Base-by-base conservation (phyloP, 1,284 basidiomycete genomes). In the Coriolopsis trogii region DNA sequence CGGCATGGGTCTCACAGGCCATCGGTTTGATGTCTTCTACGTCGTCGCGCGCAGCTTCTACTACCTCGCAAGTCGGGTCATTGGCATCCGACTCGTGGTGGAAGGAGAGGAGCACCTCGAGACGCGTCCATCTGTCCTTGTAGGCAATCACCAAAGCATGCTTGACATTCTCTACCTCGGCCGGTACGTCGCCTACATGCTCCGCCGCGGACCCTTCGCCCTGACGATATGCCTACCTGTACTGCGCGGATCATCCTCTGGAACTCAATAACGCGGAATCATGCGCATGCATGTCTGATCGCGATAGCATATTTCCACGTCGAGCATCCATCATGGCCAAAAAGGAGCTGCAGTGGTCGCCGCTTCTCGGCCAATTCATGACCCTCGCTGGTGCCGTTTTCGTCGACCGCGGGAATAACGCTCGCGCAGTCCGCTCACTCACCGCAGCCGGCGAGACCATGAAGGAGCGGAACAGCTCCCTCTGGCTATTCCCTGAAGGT, bases 141-240 rank as follows among this genome's bases (percentile, higher is more conserved):
- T 98, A 55, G 86, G 84, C 8, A 99, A 99, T 70, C 97, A 99
- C 68, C 97, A 98, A 76, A 93, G 89, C 62, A 90, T 94, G 81
- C 71, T 97, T 48, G 94, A 96, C 70, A 81, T 97, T 53, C 70
- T 95, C 31, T 85, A 87, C 63, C 77, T 99, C 46, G 95, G 91
- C 51, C 83, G 81, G 89, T 90, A 67, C 70, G 84, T 61, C 33
- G 18, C 1, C 40, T 15, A 9, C 7, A 18, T 29, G 46, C 33
- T n/a, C 36, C 10, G 25, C 28, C 43, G 9, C 15, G n/a, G 18
- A 37, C 46, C 31, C 44, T 56, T 38, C 29, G 34, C 42, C 39
- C 50, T 56, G 24, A 55, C 12, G 30, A n/a, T 31, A 15, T 49
- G 26, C 36, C 53, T 30, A 16, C 23, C 7, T 36, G 16, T 34